These are phyloP conservation scores for Kwoniella sp. DNA, from an alignment of 768 basidiomycete species.

Conservation along the genomic window DNA sequence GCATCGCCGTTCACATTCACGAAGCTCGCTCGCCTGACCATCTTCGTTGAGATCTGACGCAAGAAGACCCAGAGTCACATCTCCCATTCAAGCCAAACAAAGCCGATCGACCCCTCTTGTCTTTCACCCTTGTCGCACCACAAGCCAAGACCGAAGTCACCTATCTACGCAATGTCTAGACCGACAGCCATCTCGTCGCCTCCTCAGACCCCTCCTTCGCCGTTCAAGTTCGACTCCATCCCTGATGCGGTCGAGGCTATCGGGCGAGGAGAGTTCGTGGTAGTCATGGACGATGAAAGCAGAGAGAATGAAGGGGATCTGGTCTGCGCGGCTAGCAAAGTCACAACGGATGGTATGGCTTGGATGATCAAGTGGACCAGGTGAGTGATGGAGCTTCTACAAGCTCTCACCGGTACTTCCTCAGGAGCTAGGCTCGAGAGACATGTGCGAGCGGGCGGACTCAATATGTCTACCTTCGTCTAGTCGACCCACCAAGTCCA, in stretches of 20 bases:
- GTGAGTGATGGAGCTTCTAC: constrained; percentile 58
- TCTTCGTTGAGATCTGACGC: no score
- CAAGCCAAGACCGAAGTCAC: no score
- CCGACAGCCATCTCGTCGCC: constrained; percentile 26
- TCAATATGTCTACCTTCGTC: no score
- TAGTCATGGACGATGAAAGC: constrained; percentile 95
- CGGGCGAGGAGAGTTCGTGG: constrained; percentile 79
- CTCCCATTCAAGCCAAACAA: no score
- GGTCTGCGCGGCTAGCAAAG: constrained; percentile 78
- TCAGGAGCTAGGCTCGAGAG: no score
- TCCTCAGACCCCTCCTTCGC: constrained; percentile 32
- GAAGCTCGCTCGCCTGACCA: no score
- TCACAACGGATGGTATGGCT: constrained; percentile 96
- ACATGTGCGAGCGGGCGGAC: not conserved
- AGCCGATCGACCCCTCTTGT: no score
- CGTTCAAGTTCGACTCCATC: constrained; percentile 70
- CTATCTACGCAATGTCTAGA: constrained; percentile 36
- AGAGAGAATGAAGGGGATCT: constrained; percentile 98
- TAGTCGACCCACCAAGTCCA: no score
- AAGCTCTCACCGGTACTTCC: not conserved
- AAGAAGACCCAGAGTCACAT: no score
- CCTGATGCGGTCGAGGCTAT: constrained; percentile 78
- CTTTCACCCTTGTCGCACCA: no score
- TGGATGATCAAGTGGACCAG: constrained; percentile 98
- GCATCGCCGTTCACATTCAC: no score